Evolutionary conservation across 75 land plant genomes (phyloP), one percentile per base, ranked within the genome.

Genomic region (Larix kaempferi): DNA sequence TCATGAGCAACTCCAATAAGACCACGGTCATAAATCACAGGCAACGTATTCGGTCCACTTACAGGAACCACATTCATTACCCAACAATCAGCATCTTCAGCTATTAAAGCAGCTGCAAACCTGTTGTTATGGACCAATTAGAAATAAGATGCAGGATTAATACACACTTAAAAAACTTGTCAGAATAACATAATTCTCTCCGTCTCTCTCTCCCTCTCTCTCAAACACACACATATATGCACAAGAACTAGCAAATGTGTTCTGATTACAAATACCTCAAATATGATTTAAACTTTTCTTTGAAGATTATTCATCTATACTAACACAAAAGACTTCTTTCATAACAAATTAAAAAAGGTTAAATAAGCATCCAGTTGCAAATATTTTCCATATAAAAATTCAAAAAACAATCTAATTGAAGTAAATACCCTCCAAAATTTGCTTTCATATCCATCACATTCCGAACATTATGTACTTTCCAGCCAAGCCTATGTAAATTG

Each of bases 391-490:
- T 49, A 11, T 49, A 49, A 49, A 44, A 49, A 49, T 49, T 49
- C 12, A 49, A 49, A 49, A 49, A 49, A 49, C 54, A 49, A 0
- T 1, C 5, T 21, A 27, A 27, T 67, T 26, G 33, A 80, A 54
- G 63, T 19, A 75, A 71, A 5, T 86, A 93, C 95, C 95, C 95
- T 82, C 98, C 98, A 85, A 80, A 89, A 59, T 88, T 92, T 81
- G 95, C 93, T 56, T 83, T 85, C 98, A 95, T 93, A 80, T 95
- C 98, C 93, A 91, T 86, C 12, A 95, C 89, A 81, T 95, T 95
- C 29, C 92, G 81, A 23, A 93, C 23, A 14, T 83, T 77, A 64
- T 80, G 23, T 35, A 78, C 74, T 22, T 87, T 86, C 85, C 91
- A 87, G 73, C 74, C 91, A 71, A 86, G 90, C 58, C 82, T 90